A percentile compares a stretch with the other conserved stretches of the same genome.
phyloP scores from a whole-genome alignment of 202 grass and related monocot genomes.

The Bolboschoenoplectus hybrid region DNA sequence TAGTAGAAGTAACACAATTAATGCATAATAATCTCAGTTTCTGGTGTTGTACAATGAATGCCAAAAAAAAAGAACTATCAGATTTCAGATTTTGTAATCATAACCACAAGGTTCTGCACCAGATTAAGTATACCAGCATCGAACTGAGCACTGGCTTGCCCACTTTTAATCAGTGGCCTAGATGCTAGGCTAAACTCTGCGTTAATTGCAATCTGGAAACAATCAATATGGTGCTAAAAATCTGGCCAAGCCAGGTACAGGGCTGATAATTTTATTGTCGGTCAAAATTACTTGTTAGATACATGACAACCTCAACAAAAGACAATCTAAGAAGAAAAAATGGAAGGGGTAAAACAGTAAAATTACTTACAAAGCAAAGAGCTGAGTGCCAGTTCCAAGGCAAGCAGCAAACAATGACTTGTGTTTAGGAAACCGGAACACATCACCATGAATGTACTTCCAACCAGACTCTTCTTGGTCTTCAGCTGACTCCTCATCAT shows the following conservation, averaged over 20 bases:
- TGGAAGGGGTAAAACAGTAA: neutral
- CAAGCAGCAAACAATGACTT: constrained; percentile 91
- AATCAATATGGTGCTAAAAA: neutral
- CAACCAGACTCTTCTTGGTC: constrained; percentile 97
- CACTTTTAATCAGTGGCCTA: neutral
- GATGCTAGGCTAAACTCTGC: neutral
- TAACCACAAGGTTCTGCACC: neutral
- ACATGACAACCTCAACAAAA: neutral
- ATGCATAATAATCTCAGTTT: neutral
- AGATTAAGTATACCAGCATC: neutral
- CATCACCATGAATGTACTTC: constrained; percentile 98
- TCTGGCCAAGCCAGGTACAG: neutral
- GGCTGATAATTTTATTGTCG: neutral
- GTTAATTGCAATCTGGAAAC: constrained; percentile 15
- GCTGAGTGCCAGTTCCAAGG: constrained; percentile 88
- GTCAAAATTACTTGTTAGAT: neutral
- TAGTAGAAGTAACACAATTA: neutral
- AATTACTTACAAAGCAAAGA: constrained; percentile 84
- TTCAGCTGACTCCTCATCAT: constrained; percentile 94
- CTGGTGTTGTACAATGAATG: neutral
- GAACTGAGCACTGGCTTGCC: neutral
- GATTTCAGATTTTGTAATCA: neutral
- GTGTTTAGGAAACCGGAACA: constrained; percentile 89
- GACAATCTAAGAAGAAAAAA: constrained; percentile 2
- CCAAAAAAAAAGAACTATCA: neutral